Conservation (phyloP, 2,329 filamentous ascomycete species). For the Hirsutella rhossiliensis region DNA sequence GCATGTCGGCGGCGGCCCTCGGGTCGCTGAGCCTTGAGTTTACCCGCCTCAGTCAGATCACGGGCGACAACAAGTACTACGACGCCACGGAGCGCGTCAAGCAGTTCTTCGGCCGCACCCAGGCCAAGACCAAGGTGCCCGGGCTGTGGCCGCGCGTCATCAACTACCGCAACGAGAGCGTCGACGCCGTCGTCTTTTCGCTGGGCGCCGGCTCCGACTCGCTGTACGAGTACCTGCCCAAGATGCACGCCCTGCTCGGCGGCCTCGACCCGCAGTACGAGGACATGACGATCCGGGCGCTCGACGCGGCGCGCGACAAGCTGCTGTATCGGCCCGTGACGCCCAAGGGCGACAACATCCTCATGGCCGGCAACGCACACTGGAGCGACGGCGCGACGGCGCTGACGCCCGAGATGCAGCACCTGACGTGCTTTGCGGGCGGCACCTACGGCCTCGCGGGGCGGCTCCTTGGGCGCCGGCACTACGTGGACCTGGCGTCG, state of each 20-base stretch:
- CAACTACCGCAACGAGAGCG: constrained; percentile 44
- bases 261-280: constrained; percentile 51
- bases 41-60: constrained; percentile 61
- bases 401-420: constrained; percentile 30
- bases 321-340: constrained; percentile 60
- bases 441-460: constrained; percentile 59
- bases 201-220: constrained; percentile 35
- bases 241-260: constrained; percentile 50
- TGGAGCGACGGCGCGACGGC: constrained; percentile 14
- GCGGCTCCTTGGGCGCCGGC: constrained; percentile 38
- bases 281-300: constrained; percentile 50
- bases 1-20: constrained; percentile 30
- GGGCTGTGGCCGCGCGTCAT: constrained; percentile 61
- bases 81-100: constrained; percentile 67
- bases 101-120: constrained; percentile 49
- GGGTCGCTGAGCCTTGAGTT: constrained; percentile 66
- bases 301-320: constrained; percentile 47
- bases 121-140: constrained; percentile 54
- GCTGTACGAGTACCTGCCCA: constrained; percentile 48
- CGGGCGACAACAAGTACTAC: constrained; percentile 61
- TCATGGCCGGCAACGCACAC: constrained; percentile 38
- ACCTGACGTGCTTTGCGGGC: constrained; percentile 59
- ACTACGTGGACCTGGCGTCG: constrained; percentile 33
- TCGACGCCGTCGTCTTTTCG: constrained; percentile 25
- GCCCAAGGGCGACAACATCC: constrained; percentile 43